phyloP scores from a whole-genome alignment of 225 moss, liverwort and hornwort genomes.

The Rhytidiadelphus loreus region DNA sequence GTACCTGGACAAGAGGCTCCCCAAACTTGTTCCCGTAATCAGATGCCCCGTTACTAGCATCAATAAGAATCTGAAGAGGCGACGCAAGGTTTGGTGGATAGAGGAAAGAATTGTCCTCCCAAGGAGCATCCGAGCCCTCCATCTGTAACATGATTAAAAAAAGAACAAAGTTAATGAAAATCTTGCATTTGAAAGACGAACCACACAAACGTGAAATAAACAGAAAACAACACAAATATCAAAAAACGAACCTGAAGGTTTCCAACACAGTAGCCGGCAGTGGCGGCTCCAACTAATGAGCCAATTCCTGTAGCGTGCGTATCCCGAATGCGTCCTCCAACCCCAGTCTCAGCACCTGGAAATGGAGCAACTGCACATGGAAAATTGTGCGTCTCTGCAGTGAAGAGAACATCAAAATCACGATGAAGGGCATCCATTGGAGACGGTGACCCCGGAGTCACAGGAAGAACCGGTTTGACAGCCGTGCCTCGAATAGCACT shows the following conservation, averaged over 20 bases:
- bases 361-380: slow-evolving; percentile 98
- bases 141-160: slow-evolving; percentile 15
- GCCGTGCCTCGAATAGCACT: slow-evolving; percentile 72
- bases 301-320: slow-evolving; percentile 94
- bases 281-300: slow-evolving; percentile 74
- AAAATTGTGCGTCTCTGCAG: slow-evolving; percentile 96
- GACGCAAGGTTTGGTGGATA: slow-evolving; percentile 88
- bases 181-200: too few relatives aligned
- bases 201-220: too few relatives aligned
- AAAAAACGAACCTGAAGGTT: slow-evolving; percentile 72
- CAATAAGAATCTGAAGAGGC: slow-evolving; percentile 86
- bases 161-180: neutral
- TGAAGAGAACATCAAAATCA: slow-evolving; percentile 89
- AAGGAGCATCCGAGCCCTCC: slow-evolving; percentile 85
- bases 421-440: slow-evolving; percentile 46
- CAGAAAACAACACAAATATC: neutral
- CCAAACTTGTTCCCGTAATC: slow-evolving; percentile 97
- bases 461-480: slow-evolving; percentile 58
- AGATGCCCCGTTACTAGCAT: slow-evolving; percentile 93
- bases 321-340: slow-evolving; percentile 84
- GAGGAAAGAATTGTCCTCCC: slow-evolving; percentile 71
- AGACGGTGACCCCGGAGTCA: slow-evolving; percentile 54
- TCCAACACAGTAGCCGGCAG: slow-evolving; percentile 93
- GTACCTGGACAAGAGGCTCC: slow-evolving; percentile 86
- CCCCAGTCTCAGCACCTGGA: slow-evolving; percentile 87